Evolutionary conservation across 169 alveolate species (phyloP), one percentile per base, ranked within the genome.

Genomic region (Plasmodium chabaudi): DNA sequence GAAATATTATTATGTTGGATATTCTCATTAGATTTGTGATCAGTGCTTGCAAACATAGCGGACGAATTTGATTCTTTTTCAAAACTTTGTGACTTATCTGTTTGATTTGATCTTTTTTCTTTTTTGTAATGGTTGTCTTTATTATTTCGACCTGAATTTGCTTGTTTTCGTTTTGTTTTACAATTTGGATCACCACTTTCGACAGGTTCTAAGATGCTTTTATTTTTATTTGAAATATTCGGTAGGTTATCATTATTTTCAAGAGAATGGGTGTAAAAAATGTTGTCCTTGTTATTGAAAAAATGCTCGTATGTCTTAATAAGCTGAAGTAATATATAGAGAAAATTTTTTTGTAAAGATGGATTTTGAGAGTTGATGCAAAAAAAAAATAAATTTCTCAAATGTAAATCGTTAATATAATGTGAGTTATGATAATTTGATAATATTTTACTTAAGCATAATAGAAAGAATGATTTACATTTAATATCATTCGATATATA

Each of bases 401-500:
- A 17, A 39, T 82, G 67, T 47, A 82, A 34, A 39, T 86, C 91
- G 17, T 70, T 86, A 59, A 71, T 60, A 69, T 69, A 71, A 70
- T 86, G 91, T n/a, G 91, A 86, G 34, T 86, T 47, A 53, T 86
- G 53, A 70, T 69, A 86, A 21, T 86, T 86, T 15, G 87, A 86
- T 19, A 86, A 60, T 9, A 86, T 86, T 70, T 86, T 86, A 42
- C 65, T 23, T 59, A 86, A 51, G 25, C 91, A 86, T 19, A 53
- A 87, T n/a, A 86, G 68, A 55, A 86, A 70, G 27, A 86, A 86
- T 39, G 87, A 86, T 70, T 86, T 86, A 23, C 68, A 49, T 57
- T 68, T 86, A 21, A 86, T n/a, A 59, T 86, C 91, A 60, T 56
- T 86, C 1, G 91, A 34, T 46, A 86, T 57, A 55, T 71, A 55